Conservation (phyloP, 495 filamentous ascomycete species). For the Talaromyces ruber region DNA sequence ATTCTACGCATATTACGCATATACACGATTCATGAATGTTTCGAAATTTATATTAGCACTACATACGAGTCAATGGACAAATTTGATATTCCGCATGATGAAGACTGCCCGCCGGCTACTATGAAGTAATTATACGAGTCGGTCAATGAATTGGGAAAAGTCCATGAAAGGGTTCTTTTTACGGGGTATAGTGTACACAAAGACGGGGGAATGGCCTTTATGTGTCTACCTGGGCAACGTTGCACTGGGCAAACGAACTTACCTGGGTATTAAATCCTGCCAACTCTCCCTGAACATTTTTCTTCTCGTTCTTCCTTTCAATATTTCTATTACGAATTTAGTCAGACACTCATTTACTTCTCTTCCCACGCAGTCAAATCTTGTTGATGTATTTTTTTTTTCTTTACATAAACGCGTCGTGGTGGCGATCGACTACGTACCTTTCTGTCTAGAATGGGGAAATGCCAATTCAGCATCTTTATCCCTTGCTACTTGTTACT, state of each 20-base stretch:
- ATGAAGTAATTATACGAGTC: neutral
- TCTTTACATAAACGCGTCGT: neutral
- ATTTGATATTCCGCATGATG: neutral
- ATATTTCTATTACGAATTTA: neutral
- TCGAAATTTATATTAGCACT: neutral
- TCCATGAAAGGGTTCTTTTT: neutral
- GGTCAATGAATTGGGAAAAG: neutral
- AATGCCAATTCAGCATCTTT: too few species aligned
- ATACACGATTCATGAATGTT: neutral
- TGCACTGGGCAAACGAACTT: neutral
- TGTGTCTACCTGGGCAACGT: too few species aligned
- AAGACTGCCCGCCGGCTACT: neutral
- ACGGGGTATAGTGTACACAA: neutral
- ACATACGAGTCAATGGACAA: neutral
- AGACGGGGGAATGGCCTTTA: neutral
- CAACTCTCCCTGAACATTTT: neutral
- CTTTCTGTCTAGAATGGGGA: too few species aligned
- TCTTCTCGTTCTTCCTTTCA: neutral
- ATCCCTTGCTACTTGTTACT: too few species aligned
- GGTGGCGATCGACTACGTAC: too few species aligned
- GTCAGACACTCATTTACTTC: neutral
- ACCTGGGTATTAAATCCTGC: neutral
- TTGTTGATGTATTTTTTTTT: neutral
- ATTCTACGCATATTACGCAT: neutral
- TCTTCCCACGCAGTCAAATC: neutral